Conservation (phyloP, 768 basidiomycete species). For the Leccinum imitatum region DNA sequence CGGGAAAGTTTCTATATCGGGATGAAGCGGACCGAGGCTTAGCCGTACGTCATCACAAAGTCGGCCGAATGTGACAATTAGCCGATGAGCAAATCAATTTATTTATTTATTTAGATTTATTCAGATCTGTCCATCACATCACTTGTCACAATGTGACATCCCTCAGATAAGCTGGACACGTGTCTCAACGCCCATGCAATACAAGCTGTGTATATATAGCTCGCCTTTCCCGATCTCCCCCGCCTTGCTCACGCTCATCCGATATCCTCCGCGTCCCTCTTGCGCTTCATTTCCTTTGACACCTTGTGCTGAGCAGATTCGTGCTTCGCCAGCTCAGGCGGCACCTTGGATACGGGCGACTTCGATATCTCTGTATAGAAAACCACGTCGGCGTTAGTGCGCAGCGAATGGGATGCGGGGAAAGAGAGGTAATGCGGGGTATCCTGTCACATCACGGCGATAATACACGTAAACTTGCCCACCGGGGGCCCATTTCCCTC, state of each 20-base stretch:
- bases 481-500: not conserved
- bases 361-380: conserved; percentile 77
- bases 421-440: conserved; percentile 13
- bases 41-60: conserved; percentile 10
- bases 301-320: conserved; percentile 90
- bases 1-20: conserved; percentile 15
- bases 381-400: conserved; percentile 17
- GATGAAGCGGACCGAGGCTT: conserved; percentile 16
- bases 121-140: not conserved
- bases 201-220: not conserved
- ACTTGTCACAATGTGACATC: not conserved
- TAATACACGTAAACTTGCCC: not conserved
- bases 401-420: conserved; percentile 10
- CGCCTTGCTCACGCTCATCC: conserved; percentile 33
- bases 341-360: conserved; percentile 88
- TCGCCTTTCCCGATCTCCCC: not conserved
- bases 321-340: conserved; percentile 85
- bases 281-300: conserved; percentile 93
- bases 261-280: conserved; percentile 80
- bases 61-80: conserved; percentile 15
- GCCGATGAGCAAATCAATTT: not conserved
- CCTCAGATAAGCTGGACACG: not conserved
- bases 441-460: conserved; percentile 8
- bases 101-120: not conserved
- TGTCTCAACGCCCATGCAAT: not conserved